A percentile compares a stretch with the other conserved stretches of the same genome.
Conservation (phyloP, 2,329 filamentous ascomycete species). For the Tolypocladium sp. region DNA sequence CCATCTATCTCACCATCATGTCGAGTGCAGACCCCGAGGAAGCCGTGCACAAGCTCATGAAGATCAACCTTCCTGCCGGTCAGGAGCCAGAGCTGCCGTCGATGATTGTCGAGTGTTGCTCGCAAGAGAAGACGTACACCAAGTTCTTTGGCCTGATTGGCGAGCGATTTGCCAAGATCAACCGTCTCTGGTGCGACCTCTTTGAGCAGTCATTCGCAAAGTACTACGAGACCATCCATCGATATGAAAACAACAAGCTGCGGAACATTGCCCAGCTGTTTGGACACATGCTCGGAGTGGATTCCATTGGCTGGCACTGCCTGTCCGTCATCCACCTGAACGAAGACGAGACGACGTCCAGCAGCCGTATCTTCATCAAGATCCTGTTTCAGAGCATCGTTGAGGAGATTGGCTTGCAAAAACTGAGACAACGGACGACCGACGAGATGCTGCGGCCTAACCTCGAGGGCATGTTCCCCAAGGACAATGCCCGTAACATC, state of each 20-base stretch:
- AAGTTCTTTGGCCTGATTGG: slow-evolving; percentile 95
- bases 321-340: slow-evolving; percentile 80
- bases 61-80: slow-evolving; percentile 77
- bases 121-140: slow-evolving; percentile 91
- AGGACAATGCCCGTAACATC: slow-evolving; percentile 79
- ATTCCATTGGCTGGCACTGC: slow-evolving; percentile 88
- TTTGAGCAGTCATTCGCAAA: slow-evolving; percentile 86
- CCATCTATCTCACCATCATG: slow-evolving; percentile 97
- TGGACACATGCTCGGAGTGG: slow-evolving; percentile 77
- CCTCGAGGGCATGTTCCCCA: slow-evolving; percentile 81
- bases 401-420: slow-evolving; percentile 77
- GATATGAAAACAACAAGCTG: slow-evolving; percentile 90
- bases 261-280: slow-evolving; percentile 95
- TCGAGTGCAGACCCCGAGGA: slow-evolving; percentile 94
- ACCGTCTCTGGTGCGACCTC: slow-evolving; percentile 85
- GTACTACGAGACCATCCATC: slow-evolving; percentile 96
- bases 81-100: slow-evolving; percentile 85
- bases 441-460: slow-evolving; percentile 72
- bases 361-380: slow-evolving; percentile 96
- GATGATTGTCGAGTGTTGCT: slow-evolving; percentile 96
- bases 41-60: slow-evolving; percentile 94
- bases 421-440: slow-evolving; percentile 64
- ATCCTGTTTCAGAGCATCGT: slow-evolving; percentile 90
- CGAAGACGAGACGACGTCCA: slow-evolving; percentile 93
- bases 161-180: slow-evolving; percentile 92